Evolutionary conservation across 306 rosid genomes (phyloP), one percentile per base, ranked within the genome.

Genomic region (Cicer yamashitae): DNA sequence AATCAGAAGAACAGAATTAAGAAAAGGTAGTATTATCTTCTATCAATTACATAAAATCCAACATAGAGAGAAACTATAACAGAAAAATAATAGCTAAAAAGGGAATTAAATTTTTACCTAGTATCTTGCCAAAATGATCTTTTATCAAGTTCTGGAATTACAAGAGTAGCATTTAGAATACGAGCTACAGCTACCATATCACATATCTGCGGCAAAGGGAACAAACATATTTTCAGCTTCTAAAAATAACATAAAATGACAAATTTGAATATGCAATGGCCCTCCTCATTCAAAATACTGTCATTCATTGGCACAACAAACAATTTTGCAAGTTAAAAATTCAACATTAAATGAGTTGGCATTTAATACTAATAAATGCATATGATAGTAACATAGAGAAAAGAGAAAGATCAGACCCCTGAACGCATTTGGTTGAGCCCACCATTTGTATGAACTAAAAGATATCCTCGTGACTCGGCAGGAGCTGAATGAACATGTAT

Each of bases 371-470:
- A 74, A 67, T 65, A 37, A 59, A 65, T 52, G 54, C 58, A 65
- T n/a, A 57, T 41, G 38, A 56, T 54, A 70, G 22, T n/a, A 77
- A 81, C 17, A 37, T 10, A 46, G 46, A 57, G 75, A 67, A 37
- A 44, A 17, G 67, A 70, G 58, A 79, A 70, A 89, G 74, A 44
- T 70, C 97, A 75, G 61, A 92, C 99, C 99, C 99, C 97, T 71
- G 96, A 91, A 76, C 97, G 99, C 99, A 94, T 94, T 87, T 94
- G 99, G 80, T 91, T 94, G 78, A 94, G 99, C 78, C 99, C 99
- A 18, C 99, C 99, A 87, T 94, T 94, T 13, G 99, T 85, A 85
- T 94, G 91, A 70, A 94, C 99, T 65, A 92, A 86, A 71, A 94
- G 97, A 86, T 85, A 94, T 50, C 99, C 98, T 74, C 53, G 86